phyloP scores from a whole-genome alignment of 2,329 filamentous ascomycete genomes.

The Ceratocystis eucalypticola region DNA sequence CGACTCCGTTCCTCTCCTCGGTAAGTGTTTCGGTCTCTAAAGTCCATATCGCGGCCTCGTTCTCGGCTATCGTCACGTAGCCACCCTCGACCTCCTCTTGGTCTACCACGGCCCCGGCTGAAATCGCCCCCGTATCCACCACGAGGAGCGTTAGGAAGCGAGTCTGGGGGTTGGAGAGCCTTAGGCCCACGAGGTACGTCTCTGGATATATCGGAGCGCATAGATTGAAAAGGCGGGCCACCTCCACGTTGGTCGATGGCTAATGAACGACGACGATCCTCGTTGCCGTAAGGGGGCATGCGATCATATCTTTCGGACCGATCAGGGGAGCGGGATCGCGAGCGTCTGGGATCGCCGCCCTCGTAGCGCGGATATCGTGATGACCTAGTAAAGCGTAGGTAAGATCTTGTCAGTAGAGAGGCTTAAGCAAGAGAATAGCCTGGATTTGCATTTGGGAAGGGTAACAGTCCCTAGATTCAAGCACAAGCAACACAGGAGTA shows the following conservation, averaged over 20 bases:
- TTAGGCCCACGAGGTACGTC: constrained; percentile 72
- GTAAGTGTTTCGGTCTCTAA: constrained; percentile 36
- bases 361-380: constrained; percentile 50
- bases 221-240: constrained; percentile 46
- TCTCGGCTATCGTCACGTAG: constrained; percentile 49
- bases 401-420: constrained; percentile 1
- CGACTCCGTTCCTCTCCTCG: constrained; percentile 43
- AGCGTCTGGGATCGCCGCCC: constrained; percentile 40
- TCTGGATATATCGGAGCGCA: constrained; percentile 40
- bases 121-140: constrained; percentile 54
- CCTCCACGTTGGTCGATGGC: constrained; percentile 32
- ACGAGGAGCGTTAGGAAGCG: constrained; percentile 53
- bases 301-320: constrained; percentile 52
- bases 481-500: not conserved
- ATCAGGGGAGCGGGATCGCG: constrained; percentile 54
- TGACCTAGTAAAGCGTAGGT: constrained; percentile 28
- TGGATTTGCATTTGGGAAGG: not conserved
- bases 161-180: constrained; percentile 46
- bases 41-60: constrained; percentile 44
- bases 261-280: constrained; percentile 56
- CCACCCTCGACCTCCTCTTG: constrained; percentile 44
- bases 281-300: constrained; percentile 42
- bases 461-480: not conserved
- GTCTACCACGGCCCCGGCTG: constrained; percentile 38
- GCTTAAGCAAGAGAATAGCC: not conserved